Evolutionary conservation across 306 rosid species (phyloP), one percentile per base, ranked within the genome.

Genomic region (Crotalaria pallida): DNA sequence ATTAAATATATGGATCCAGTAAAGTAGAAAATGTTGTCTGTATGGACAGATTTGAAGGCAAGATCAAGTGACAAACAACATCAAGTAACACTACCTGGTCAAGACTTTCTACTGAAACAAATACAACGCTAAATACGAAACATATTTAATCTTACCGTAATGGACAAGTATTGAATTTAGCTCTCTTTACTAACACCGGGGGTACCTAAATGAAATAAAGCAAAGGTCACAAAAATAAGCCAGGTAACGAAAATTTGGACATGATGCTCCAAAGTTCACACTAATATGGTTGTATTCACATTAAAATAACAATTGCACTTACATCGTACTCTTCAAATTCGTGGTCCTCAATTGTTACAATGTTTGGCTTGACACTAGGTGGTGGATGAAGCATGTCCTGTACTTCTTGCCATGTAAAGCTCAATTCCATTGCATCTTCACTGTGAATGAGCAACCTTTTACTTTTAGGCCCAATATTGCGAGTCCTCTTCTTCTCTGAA

Each of bases 371-470:
- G 78, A 81, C 92, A 77, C 83, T 77, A 10, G 96, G 90, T 0
- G 99, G 96, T 0, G 99, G 99, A 61, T 96, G 96, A 73, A 94
- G 97, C 77, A 94, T 89, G 77, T 91, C 97, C 61, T 87, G 99
- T 47, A 96, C 97, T 84, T 94, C 99, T 83, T 91, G 96, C 99
- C 99, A 94, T 47, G 99, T 94, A 69, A 94, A 85, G 78, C 89
- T 86, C 71, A 94, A 80, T 86, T 91, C 96, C 82, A 84, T 55
- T 27, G 90, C 84, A 71, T 94, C 99, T 70, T 91, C 99, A 70
- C 88, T 85, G 33, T 86, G 83, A 84, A 94, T 88, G 53, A 79
- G 88, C 85, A 94, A 69, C 75, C 99, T 88, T 78, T 91, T 94
- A 73, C 73, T 91, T 79, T 94, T 94, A 57, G 92, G 79, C 59